Base-by-base conservation (phyloP, 2,329 filamentous ascomycete genomes). In the Cryphonectria radicalis region DNA sequence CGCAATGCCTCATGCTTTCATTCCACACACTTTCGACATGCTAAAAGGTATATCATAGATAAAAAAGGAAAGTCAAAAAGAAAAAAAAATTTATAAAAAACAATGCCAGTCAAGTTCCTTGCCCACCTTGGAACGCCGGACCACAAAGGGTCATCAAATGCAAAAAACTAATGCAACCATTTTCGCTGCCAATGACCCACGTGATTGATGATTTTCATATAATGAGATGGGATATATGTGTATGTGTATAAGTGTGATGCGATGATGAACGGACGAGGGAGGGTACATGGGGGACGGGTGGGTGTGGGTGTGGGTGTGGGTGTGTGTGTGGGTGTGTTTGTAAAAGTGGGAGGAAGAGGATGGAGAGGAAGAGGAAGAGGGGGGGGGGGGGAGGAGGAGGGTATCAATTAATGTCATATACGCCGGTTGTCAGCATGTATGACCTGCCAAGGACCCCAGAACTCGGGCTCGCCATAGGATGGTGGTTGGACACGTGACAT, bases 401-500 rank as follows among this genome's bases (percentile, higher is more conserved):
- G 14, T 59, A 14, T 14, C 13, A 22, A 19, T 67, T 19, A 35
- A 42, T 8, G 19, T 78, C 76, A 87, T 42, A 86, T 82, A 68
- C 81, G 79, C 74, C 80, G 77, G 76, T 87, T 87, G 76, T 87
- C 85, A 8, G 84, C 83, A 74, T 83, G 82, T 67, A 86, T 81
- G 59, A 83, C 79, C 76, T 86, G 84, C 84, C 84, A 87, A 43
- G 86, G 82, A 0, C 84, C 84, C 70, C 83, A 83, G 72, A 82
- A 72, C 69, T 87, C 83, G 63, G 83, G 80, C 75, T 88, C 86
- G 57, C 85, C 85, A 75, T 89, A 89, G 6, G 81, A 82, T 1
- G 87, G 87, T 14, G 87, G 87, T 25, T 85, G 80, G 28, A 88
- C 86, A 22, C 85, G 81, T 40, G 84, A 82, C 83, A 88, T 86